Base-by-base conservation (phyloP, 257 asterid genomes). In the Gentiana dahurica region DNA sequence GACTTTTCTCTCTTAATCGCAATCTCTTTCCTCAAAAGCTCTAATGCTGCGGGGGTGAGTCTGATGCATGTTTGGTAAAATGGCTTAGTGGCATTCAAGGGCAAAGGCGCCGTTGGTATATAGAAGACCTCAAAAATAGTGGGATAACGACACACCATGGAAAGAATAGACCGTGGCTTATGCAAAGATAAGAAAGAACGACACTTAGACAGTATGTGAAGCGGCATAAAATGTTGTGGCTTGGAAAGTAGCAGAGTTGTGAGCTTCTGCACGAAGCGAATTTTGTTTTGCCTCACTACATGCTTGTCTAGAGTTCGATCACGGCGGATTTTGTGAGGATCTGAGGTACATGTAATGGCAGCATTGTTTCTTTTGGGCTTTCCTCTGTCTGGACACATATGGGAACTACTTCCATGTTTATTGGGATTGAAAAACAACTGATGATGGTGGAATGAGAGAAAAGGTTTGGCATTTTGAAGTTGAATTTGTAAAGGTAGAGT, bases 61-160 rank as follows among this genome's bases (percentile, higher is more conserved):
- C 97, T 87, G 57, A 91, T 95, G 51, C 97, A 91, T 4, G 74
- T 77, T 55, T 91, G 98, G 33, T 75, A 54, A 48, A 81, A 89
- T 0, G 94, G 75, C 8, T 81, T 94, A 0, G 84, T 51, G 48
- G 96, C 96, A 33, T 71, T 73, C 51, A 63, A 52, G 0, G 97
- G 98, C 2, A 74, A 68, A 2, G 75, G 78, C 1, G 97, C 88
- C 0, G 81, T 67, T 12, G 93, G 97, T 57, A 83, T 65, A 6
- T 70, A 59, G 74, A 91, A 91, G 66, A 91, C 77, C 77, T 87
- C 94, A 54, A 90, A 90, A 58, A 90, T 62, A 9, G 95, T 76
- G 41, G 98, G 98, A 55, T 84, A 87, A 4, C 98, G 98, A 15
- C 64, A 77, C 59, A 91, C 86, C 97, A 91, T 85, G 4, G 66